Evolutionary conservation across 2,329 filamentous ascomycete genomes (phyloP), one percentile per base, ranked within the genome.

Genomic region (Fusarium stilboides): DNA sequence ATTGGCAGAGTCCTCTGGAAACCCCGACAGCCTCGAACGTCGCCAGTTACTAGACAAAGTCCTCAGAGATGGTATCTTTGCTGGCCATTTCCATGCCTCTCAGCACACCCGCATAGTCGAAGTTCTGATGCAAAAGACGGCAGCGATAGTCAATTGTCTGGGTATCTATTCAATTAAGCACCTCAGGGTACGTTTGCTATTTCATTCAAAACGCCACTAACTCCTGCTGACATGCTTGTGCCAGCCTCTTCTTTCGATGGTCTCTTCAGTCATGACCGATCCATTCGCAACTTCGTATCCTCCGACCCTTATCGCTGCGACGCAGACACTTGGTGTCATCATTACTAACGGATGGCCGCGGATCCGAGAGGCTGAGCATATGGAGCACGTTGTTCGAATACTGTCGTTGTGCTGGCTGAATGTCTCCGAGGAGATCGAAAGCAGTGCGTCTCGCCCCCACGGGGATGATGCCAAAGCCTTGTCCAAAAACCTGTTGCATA

Each of bases 321-420:
- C 85, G 4, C 76, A 81, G 19, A 84, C 88, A 1, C 72, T 93
- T 22, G 85, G 88, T 53, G 80, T 81, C 1, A 80, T 91, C 15
- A 80, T 97, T 13, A 70, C 85, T 14, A 89, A 86, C 62, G 88
- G 88, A 61, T 94, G 93, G 89, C 91, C 92, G 13, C 84, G 93
- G 6, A 81, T 97, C 7, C 79, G 74, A 12, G 71, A 76, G 6
- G 75, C 82, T 51, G 80, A 81, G 31, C 90, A 92, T 81, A 82
- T 87, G 28, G 87, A 86, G 6, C 88, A 92, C 62, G 80, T 95
- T 8, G 77, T 94, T 45, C 87, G 86, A 69, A 88, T 87, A 0
- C 68, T 93, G 3, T 84, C 86, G 36, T 75, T 88, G 3, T 91
- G 89, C 76, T 93, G 89, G 89, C 76, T 89, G 6, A 87, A 87